These are phyloP conservation scores for Funneliformis caledonium DNA, from an alignment of 371 early-diverging fungal species.

Conservation along the genomic window DNA sequence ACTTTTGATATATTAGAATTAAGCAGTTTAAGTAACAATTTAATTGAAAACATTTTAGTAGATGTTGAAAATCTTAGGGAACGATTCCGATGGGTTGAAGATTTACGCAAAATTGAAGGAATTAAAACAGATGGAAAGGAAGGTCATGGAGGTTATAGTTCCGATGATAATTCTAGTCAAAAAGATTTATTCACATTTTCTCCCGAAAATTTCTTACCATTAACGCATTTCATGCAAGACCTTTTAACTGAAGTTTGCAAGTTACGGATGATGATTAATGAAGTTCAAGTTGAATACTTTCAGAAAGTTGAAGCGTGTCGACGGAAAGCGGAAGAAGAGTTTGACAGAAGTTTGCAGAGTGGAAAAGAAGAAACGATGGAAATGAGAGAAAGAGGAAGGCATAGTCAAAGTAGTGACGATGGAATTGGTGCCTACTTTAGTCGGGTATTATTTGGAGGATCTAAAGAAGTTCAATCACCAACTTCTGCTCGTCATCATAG, in stretches of 20 bases:
- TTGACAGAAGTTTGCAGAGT: constrained; percentile 47
- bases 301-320: constrained; percentile 66
- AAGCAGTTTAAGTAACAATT: constrained; percentile 73
- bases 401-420: constrained; percentile 22
- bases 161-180: background rate
- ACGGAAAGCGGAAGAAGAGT: constrained; percentile 56
- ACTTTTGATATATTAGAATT: constrained; percentile 76
- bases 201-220: constrained; percentile 59
- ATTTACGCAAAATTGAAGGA: constrained; percentile 43
- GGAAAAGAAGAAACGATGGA: constrained; percentile 28
- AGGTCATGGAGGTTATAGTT: constrained; percentile 18
- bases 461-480: constrained; percentile 18
- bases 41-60: constrained; percentile 67
- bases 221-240: constrained; percentile 62
- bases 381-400: constrained; percentile 28
- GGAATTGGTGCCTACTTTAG: constrained; percentile 35
- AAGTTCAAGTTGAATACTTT: constrained; percentile 70
- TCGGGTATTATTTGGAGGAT: constrained; percentile 38
- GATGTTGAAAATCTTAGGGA: constrained; percentile 61
- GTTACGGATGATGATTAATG: constrained; percentile 69
- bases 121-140: constrained; percentile 43
- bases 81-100: constrained; percentile 61
- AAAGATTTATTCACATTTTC: constrained; percentile 45
- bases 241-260: constrained; percentile 68
- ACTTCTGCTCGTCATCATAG: constrained; percentile 33